phyloP scores from a whole-genome alignment of 306 rosid genomes.

The Prunus salicina region DNA sequence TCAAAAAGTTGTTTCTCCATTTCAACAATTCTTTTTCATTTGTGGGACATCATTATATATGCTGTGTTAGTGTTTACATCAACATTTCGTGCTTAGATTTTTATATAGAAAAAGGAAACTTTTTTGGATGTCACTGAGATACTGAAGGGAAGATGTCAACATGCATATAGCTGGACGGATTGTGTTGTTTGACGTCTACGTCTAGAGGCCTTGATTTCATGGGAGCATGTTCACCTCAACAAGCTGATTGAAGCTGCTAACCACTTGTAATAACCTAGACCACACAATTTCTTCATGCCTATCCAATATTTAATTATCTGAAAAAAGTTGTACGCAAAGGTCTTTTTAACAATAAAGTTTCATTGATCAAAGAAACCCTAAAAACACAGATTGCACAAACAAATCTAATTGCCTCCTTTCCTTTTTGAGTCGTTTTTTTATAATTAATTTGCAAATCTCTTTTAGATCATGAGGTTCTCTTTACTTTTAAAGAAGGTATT shows the following conservation, averaged over 20 bases:
- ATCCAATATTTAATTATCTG: not conserved
- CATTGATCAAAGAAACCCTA: too few relatives aligned
- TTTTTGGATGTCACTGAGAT: not conserved
- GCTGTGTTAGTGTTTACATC: not conserved
- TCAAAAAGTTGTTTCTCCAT: not conserved
- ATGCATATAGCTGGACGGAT: not conserved
- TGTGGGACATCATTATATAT: not conserved
- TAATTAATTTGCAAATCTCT: too few relatives aligned
- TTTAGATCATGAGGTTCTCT: too few relatives aligned
- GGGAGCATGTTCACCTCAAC: not conserved
- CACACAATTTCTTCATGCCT: not conserved
- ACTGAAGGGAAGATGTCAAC: not conserved
- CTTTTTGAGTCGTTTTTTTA: too few relatives aligned
- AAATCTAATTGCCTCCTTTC: too few relatives aligned
- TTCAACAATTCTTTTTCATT: not conserved
- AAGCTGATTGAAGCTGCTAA: not conserved
- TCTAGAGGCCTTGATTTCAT: too few relatives aligned
- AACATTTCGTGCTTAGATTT: not conserved
- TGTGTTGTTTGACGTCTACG: not conserved
- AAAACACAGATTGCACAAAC: too few relatives aligned
- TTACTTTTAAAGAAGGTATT: too few relatives aligned
- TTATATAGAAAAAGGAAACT: not conserved
- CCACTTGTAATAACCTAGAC: not conserved
- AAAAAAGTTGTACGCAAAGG: not conserved
- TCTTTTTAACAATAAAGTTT: too few relatives aligned